Evolutionary conservation across 306 rosid genomes (phyloP).

Genomic region (Rubus parviflorus): DNA sequence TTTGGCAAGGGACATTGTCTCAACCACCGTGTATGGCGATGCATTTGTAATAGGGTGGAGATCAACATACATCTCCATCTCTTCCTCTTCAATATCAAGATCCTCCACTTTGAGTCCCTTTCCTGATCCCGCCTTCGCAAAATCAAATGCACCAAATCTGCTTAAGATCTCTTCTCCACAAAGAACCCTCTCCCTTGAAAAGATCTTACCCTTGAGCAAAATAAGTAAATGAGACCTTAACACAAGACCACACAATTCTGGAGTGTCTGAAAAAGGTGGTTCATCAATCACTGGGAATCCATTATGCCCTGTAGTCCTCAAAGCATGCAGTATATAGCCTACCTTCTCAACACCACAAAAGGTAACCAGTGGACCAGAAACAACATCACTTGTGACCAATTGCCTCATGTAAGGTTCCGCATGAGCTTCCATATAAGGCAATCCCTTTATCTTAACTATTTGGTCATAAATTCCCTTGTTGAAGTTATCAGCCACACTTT

Average conservation of each 20-base stretch:
- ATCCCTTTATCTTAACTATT: slow-evolving; percentile 71
- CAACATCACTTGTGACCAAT: slow-evolving; percentile 66
- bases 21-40: slow-evolving; percentile 71
- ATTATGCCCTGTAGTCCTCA: slow-evolving; percentile 56
- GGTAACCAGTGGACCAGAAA: slow-evolving; percentile 59
- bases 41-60: slow-evolving; percentile 71
- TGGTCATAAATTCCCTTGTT: slow-evolving; percentile 87
- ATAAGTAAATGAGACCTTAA: slow-evolving; percentile 86
- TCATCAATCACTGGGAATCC: slow-evolving; percentile 95
- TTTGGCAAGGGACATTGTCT: slow-evolving; percentile 78
- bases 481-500: slow-evolving; percentile 73
- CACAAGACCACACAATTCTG: slow-evolving; percentile 80
- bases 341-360: slow-evolving; percentile 77
- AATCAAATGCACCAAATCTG: slow-evolving; percentile 53
- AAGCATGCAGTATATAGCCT: slow-evolving; percentile 50
- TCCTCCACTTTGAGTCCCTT: slow-evolving; percentile 78
- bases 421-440: slow-evolving; percentile 79
- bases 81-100: slow-evolving; percentile 63
- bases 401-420: slow-evolving; percentile 82
- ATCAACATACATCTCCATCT: slow-evolving; percentile 80
- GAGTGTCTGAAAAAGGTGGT: slow-evolving; percentile 67
- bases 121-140: slow-evolving; percentile 84
- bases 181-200: slow-evolving; percentile 42
- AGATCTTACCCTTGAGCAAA: slow-evolving; percentile 65
- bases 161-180: slow-evolving; percentile 28